Base-by-base conservation (phyloP, 2,329 filamentous ascomycete genomes). In the Epichloe baconii region DNA sequence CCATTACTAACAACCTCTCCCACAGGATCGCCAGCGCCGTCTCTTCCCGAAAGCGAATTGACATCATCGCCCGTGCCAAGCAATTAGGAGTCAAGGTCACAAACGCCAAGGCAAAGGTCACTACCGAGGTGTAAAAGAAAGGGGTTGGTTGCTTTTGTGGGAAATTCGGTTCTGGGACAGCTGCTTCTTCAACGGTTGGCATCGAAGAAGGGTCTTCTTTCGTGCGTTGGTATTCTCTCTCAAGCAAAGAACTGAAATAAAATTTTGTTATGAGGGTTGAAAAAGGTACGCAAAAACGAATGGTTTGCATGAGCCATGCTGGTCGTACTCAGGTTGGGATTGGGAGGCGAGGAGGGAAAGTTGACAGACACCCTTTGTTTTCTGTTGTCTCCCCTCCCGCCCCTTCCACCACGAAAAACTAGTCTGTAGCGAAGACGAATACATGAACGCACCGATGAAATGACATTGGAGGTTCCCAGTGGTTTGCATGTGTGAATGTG, bases 81-180 rank as follows among this genome's bases (percentile, higher is more conserved):
- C 85, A 95, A 76, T 79, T 98, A 69, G 88, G 90, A 70, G 93
- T 98, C 73, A 98, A 98, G 87, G 91, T 98, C 73, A 98, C 93
- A 71, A 98, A 98, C 82, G 75, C 88, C 76, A 95, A 96, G 87
- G 93, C 90, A 70, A 94, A 91, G 82, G 86, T 98, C 73, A 95
- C 91, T 66, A 95, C 89, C 65, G 93, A 98, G 83, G 78, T 84
- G 68, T 86, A 82, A 80, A 68, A 26, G 23, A 26, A 59, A 21
- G 44, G 42, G 41, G 14, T 34, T 10, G 26, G n/a, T 47, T 47
- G 44, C 36, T 46, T 46, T 50, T 41, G 35, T 38, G 40, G 42
- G 21, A 42, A 50, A 48, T 43, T 26, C 17, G 34, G 49, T 37
- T 51, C 51, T 44, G 43, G 44, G 48, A 44, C 43, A n/a, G 43